These are phyloP conservation scores for Mycena olivaceomarginata DNA, from an alignment of 768 basidiomycete species.

Conservation along the genomic window DNA sequence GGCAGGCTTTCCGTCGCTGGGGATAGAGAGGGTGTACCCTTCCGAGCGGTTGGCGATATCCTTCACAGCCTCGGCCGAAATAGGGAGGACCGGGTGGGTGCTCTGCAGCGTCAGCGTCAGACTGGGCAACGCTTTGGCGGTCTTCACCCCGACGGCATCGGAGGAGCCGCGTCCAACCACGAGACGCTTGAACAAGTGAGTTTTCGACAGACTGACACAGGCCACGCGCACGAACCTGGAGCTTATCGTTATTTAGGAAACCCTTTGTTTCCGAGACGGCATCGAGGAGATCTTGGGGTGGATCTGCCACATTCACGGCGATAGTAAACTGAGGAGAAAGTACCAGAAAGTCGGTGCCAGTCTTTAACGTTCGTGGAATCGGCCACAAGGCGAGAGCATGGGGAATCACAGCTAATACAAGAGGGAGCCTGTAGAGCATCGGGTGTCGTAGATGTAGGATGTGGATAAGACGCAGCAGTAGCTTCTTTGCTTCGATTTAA, in stretches of 20 bases:
- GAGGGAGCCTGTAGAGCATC: background rate
- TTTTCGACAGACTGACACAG: background rate
- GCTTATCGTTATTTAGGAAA: slow-evolving; percentile 70
- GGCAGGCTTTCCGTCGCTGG: slow-evolving; percentile 72
- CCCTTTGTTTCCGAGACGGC: slow-evolving; percentile 71
- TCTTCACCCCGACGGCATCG: slow-evolving; percentile 60
- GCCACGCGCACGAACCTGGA: slow-evolving; percentile 52
- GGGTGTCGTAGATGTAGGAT: background rate
- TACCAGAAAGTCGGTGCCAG: slow-evolving; percentile 63
- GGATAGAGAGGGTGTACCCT: slow-evolving; percentile 75
- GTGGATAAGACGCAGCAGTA: background rate
- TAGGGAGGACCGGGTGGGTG: slow-evolving; percentile 59
- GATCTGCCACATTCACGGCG: slow-evolving; percentile 60
- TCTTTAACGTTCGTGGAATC: slow-evolving; percentile 66
- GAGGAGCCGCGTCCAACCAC: slow-evolving; percentile 74
- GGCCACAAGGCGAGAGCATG: slow-evolving; percentile 63
- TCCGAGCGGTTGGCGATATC: slow-evolving; percentile 73
- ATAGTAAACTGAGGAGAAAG: slow-evolving; percentile 74
- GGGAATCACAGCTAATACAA: slow-evolving; percentile 16
- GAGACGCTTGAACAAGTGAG: slow-evolving; percentile 58
- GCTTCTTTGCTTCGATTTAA: too few species aligned
- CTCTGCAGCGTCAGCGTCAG: slow-evolving; percentile 65
- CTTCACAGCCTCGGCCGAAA: slow-evolving; percentile 72
- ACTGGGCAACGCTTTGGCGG: slow-evolving; percentile 63
- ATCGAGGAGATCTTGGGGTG: slow-evolving; percentile 75